These are phyloP conservation scores for Dunaliella primolecta DNA, from an alignment of 139 green algal species.

Conservation along the genomic window DNA sequence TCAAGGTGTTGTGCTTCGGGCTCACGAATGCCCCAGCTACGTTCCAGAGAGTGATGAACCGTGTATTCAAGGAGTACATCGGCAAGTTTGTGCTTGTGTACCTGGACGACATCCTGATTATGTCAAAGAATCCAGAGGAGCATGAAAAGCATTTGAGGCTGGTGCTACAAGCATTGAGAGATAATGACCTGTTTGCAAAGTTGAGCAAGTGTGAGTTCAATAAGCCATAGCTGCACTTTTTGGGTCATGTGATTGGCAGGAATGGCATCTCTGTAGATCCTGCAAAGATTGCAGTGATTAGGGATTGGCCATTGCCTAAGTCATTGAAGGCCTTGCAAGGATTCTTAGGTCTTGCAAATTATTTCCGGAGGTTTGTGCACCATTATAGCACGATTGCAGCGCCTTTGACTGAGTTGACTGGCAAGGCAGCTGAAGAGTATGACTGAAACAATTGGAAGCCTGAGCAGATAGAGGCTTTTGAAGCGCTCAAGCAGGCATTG, in stretches of 20 bases:
- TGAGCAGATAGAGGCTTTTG: not conserved
- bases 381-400: constrained; percentile 34
- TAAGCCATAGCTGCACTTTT: constrained; percentile 13
- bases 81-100: too few species aligned
- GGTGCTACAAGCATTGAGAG: not conserved
- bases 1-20: too few species aligned
- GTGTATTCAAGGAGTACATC: too few species aligned
- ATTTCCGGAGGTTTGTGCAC: constrained; percentile 42
- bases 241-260: constrained; percentile 25
- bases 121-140: too few species aligned
- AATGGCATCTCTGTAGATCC: constrained; percentile 33
- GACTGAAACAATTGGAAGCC: not conserved
- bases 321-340: constrained; percentile 26
- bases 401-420: constrained; percentile 36
- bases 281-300: constrained; percentile 34
- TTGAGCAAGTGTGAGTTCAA: constrained; percentile 25
- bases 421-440: not conserved
- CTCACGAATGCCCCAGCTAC: too few species aligned
- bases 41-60: too few species aligned
- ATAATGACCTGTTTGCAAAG: constrained; percentile 28
- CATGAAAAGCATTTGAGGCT: too few species aligned
- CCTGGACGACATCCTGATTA: too few species aligned
- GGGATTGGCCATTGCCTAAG: constrained; percentile 32
- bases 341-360: constrained; percentile 49
- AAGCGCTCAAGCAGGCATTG: not conserved